Conservation (phyloP, 371 early-diverging fungal species). For the Funneliformis caledonium region DNA sequence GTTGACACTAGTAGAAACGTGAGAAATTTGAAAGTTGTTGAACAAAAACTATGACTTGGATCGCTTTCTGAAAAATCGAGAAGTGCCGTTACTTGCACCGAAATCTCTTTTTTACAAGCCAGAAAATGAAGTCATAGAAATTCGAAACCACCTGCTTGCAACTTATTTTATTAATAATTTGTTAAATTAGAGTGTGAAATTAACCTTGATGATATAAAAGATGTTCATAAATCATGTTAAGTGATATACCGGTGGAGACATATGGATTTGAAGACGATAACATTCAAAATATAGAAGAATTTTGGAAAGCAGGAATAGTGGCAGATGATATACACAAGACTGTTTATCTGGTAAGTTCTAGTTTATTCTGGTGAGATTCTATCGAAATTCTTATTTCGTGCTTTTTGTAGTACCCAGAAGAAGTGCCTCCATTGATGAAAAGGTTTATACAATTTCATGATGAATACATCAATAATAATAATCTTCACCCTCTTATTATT, state of each 20-base stretch:
- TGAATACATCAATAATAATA: background rate
- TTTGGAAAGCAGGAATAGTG: background rate
- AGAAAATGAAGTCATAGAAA: constrained; percentile 11
- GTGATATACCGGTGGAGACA: background rate
- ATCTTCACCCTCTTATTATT: background rate
- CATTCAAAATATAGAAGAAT: background rate
- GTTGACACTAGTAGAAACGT: background rate
- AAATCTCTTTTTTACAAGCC: constrained; percentile 17
- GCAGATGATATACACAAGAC: background rate
- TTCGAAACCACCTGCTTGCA: too few species aligned
- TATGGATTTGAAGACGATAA: background rate
- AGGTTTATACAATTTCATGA: constrained; percentile 27
- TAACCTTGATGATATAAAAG: background rate
- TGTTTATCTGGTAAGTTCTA: background rate
- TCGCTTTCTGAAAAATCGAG: constrained; percentile 7
- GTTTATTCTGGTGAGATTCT: too few species aligned
- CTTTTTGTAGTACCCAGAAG: too few species aligned
- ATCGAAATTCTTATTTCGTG: too few species aligned
- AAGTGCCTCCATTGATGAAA: constrained; percentile 15
- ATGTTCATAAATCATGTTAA: background rate
- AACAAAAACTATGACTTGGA: constrained; percentile 13
- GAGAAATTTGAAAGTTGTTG: constrained; percentile 18
- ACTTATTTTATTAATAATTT: background rate
- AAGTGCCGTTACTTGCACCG: background rate
- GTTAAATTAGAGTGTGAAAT: background rate